phyloP scores from a whole-genome alignment of 176 grass and related monocot species.

The Aegilops umbellulata region DNA sequence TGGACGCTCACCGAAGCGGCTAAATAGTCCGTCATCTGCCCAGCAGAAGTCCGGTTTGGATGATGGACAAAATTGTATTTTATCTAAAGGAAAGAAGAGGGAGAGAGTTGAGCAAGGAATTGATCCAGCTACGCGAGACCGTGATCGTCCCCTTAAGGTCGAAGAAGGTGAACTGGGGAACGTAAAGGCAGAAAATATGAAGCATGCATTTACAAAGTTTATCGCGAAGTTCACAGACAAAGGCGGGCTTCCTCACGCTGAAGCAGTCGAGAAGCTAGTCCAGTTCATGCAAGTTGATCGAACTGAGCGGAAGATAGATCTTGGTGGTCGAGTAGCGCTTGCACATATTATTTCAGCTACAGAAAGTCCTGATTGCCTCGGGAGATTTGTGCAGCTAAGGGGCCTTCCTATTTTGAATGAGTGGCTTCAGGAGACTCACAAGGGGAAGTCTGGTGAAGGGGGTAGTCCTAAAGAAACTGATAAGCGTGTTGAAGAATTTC shows the following conservation, averaged over 20 bases:
- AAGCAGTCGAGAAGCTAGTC: conserved; percentile 73
- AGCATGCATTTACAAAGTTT: conserved; percentile 53
- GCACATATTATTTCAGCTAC: conserved; percentile 71
- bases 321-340: conserved; percentile 48
- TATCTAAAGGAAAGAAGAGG: conserved; percentile 67
- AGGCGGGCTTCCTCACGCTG: conserved; percentile 48
- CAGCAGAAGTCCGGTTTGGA: conserved; percentile 48
- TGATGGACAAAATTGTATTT: conserved; percentile 40
- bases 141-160: conserved; percentile 37
- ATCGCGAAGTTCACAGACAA: conserved; percentile 56
- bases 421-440: conserved; percentile 74
- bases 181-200: conserved; percentile 46
- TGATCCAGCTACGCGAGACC: conserved; percentile 45
- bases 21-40: conserved; percentile 50
- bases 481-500: conserved; percentile 62
- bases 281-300: conserved; percentile 67
- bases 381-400: conserved; percentile 62
- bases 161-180: conserved; percentile 44
- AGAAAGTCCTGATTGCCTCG: conserved; percentile 59
- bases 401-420: conserved; percentile 64
- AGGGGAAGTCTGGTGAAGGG: conserved; percentile 61
- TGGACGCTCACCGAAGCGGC: conserved; percentile 59
- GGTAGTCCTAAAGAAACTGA: conserved; percentile 70
- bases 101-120: conserved; percentile 45
- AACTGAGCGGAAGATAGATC: conserved; percentile 65